Evolutionary conservation across 2,329 filamentous ascomycete genomes (phyloP).

Genomic region (Hymenoscyphus fraxineus): DNA sequence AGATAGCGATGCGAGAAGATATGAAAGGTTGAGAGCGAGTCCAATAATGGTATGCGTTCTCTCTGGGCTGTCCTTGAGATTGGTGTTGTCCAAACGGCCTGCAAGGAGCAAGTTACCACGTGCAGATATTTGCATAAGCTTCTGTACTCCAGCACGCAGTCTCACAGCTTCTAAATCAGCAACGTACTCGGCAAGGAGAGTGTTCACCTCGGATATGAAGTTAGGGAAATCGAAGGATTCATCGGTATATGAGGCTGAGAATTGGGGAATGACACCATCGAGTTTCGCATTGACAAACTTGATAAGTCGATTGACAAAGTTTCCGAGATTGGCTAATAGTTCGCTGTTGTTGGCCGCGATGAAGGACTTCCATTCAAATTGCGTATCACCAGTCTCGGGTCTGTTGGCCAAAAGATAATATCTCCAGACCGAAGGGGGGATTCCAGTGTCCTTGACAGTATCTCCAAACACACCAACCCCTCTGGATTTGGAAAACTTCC

Average conservation of each 20-base stretch:
- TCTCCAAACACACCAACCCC: slow-evolving; percentile 89
- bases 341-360: slow-evolving; percentile 85
- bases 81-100: slow-evolving; percentile 43
- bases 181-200: slow-evolving; percentile 62
- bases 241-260: slow-evolving; percentile 50
- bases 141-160: slow-evolving; percentile 62
- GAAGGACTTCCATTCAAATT: slow-evolving; percentile 87
- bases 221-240: slow-evolving; percentile 47
- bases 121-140: slow-evolving; percentile 64
- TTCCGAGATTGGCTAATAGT: slow-evolving; percentile 69
- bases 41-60: slow-evolving; percentile 52
- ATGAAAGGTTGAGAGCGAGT: slow-evolving; percentile 77
- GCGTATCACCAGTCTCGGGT: slow-evolving; percentile 80
- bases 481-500: slow-evolving; percentile 90
- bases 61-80: slow-evolving; percentile 37
- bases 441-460: slow-evolving; percentile 80
- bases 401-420: slow-evolving; percentile 85
- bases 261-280: slow-evolving; percentile 64
- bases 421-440: slow-evolving; percentile 84
- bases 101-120: slow-evolving; percentile 56
- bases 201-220: slow-evolving; percentile 56
- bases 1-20: slow-evolving; percentile 74
- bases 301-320: slow-evolving; percentile 70
- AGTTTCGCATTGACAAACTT: slow-evolving; percentile 74
- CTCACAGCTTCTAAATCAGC: slow-evolving; percentile 67